Evolutionary conservation across 2,329 filamentous ascomycete genomes (phyloP), one percentile per base, ranked within the genome.

Genomic region (Epichloe sibirici): DNA sequence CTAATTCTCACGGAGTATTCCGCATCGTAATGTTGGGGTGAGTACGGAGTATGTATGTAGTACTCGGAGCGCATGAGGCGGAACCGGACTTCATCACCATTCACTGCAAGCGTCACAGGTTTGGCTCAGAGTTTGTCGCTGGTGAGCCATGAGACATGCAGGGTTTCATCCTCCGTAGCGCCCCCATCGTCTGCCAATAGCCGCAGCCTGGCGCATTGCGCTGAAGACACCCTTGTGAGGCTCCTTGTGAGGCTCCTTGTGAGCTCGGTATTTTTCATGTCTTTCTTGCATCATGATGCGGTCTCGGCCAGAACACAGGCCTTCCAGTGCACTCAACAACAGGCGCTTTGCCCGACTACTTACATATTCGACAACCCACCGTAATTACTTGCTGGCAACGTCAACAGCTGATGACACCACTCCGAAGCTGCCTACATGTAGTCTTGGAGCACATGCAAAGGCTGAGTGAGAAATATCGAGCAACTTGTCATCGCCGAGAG

Each of bases 41-140:
- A 9, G 28, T 9, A 31, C 28, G 3, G 17, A 17, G 17, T 17
- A 17, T 17, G 17, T 17, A 17, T n/a, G n/a, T n/a, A 9, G 28
- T 9, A 31, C 28, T 3, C 28, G 28, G 28, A 31, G 28, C 28
- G 28, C 28, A 31, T 31, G 8, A 31, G 28, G 28, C 28, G 28
- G 28, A 31, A 31, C 28, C 28, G 28, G 8, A 31, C 28, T 31
- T 31, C 8, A 28, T 28, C 12, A 1, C 2, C 12, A 13, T 39
- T 39, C 15, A 5, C 13, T 13, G 37, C 37, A 39, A 39, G 12
- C n/a, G 37, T n/a, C 13, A 13, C 13, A 39, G 37, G 37, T n/a
- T 39, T 39, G 37, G 8, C 37, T 6, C 5, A n/a, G 37, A 39
- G 5, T 39, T 79, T 79, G 49, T 71, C 11, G 13, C 37, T 39